Evolutionary conservation across 2,329 filamentous ascomycete genomes (phyloP), one percentile per base, ranked within the genome.

Genomic region (Huntiella bhutanensis): DNA sequence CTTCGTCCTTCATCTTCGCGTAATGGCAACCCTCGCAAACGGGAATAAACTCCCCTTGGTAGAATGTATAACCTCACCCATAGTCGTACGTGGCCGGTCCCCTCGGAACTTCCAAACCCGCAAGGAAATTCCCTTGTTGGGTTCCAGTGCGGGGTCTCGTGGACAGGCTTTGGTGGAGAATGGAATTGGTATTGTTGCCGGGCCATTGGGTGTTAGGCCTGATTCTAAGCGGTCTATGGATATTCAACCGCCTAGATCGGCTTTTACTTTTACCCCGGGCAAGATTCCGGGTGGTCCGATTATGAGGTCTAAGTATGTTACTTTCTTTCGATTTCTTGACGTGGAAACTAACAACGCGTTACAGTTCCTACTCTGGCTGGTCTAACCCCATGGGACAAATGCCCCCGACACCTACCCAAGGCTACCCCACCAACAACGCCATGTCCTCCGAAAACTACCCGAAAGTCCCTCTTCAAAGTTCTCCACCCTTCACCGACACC

Each of bases 101-200:
- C 88, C 88, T 3, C 74, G 88, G 34, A 96, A 96, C 61, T 96
- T 96, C 60, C 86, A 93, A 60, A 82, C 86, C 7, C 73, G 88
- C 45, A 95, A 94, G 60, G 88, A 96, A 60, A 81, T 94, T 51
- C 86, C 88, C 2, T 70, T 96, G 41, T 73, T 85, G 46, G 83
- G 82, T 13, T 77, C 73, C 12, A 84, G 81, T 53, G 80, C 80
- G 16, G 78, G 79, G 19, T 82, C 82, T 22, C 71, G 80, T n/a
- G 77, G 85, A 36, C 87, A 91, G 58, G 77, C 77, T 33, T 64
- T 78, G 41, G 73, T 77, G n/a, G 73, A 76, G 57, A 75, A 71
- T 0, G 73, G 73, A 2, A 56, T 76, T 32, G 72, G 73, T 5
- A 73, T 77, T 49, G 72, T 76, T 39, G 71, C 73, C 4, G 71